Conservation (phyloP, 2,329 filamentous ascomycete genomes). For the Trichothecium roseum region DNA sequence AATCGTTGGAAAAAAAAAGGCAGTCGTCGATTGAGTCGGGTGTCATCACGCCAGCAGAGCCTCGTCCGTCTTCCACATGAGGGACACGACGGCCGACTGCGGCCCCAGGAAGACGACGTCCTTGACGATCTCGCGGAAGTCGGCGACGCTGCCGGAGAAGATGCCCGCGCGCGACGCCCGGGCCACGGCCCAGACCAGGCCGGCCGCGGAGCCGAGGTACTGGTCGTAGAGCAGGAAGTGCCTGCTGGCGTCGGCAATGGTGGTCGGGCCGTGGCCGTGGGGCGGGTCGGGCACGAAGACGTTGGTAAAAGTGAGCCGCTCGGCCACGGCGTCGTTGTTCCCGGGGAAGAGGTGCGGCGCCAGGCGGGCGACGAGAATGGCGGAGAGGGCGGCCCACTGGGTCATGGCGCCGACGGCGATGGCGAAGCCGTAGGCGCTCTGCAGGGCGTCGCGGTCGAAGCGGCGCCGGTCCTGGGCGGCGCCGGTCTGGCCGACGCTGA, state of each 20-base stretch:
- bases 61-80: conserved; percentile 3
- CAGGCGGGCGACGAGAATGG: conserved; percentile 6
- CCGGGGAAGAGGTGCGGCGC: conserved; percentile 10
- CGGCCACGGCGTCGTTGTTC: conserved; percentile 8
- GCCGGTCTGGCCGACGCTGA: conserved; percentile 13
- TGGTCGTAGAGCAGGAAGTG: conserved; percentile 16
- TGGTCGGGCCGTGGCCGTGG: conserved; percentile 4
- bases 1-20: too few species aligned
- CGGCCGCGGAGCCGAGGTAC: conserved; percentile 9
- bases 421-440: conserved; percentile 13
- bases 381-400: conserved; percentile 11
- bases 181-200: conserved; percentile 10
- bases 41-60: background rate
- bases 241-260: conserved; percentile 7
- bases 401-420: conserved; percentile 13
- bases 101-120: conserved; percentile 2
- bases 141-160: too few species aligned
- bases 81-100: background rate
- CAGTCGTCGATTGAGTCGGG: too few species aligned
- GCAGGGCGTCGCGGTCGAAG: conserved; percentile 10
- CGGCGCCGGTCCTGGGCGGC: conserved; percentile 7
- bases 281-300: conserved; percentile 12
- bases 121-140: background rate
- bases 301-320: conserved; percentile 3
- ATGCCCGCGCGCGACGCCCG: conserved; percentile 7